A percentile compares a stretch with the other conserved stretches of the same genome.
Conservation (phyloP, 1,139 yeast genomes). For the Suhomyces choctaworum region DNA sequence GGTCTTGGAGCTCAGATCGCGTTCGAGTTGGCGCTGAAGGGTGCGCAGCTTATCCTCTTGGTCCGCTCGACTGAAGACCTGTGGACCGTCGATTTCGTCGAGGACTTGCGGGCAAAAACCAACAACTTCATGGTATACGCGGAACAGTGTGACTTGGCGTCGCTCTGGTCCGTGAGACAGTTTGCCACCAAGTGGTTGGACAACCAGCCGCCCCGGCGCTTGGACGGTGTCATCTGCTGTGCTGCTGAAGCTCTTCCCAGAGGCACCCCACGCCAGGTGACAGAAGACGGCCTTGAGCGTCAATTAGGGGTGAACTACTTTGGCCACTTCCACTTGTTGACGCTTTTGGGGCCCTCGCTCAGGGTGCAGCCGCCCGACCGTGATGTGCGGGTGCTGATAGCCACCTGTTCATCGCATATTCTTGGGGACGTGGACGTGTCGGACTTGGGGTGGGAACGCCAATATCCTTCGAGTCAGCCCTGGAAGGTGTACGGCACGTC, state of each 20-base stretch:
- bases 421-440: slow-evolving; percentile 63
- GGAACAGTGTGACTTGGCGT: slow-evolving; percentile 80
- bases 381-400: slow-evolving; percentile 77
- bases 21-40: slow-evolving; percentile 68
- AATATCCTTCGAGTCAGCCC: slow-evolving; percentile 63
- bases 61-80: slow-evolving; percentile 63
- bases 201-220: slow-evolving; percentile 82
- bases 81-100: slow-evolving; percentile 80
- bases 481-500: slow-evolving; percentile 82
- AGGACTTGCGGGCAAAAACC: slow-evolving; percentile 70
- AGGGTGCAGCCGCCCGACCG: slow-evolving; percentile 91
- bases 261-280: slow-evolving; percentile 57
- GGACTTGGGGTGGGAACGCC: slow-evolving; percentile 67
- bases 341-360: slow-evolving; percentile 75
- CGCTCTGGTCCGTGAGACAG: slow-evolving; percentile 74
- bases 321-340: slow-evolving; percentile 77
- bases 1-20: slow-evolving; percentile 84
- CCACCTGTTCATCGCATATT: slow-evolving; percentile 76
- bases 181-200: slow-evolving; percentile 96
- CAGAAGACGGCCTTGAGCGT: slow-evolving; percentile 79
- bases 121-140: slow-evolving; percentile 78
- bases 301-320: slow-evolving; percentile 84
- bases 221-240: slow-evolving; percentile 85
- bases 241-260: slow-evolving; percentile 83
- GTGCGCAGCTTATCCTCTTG: slow-evolving; percentile 83